Conservation (phyloP, 305 asterid genomes). For the Plantago coronopus region DNA sequence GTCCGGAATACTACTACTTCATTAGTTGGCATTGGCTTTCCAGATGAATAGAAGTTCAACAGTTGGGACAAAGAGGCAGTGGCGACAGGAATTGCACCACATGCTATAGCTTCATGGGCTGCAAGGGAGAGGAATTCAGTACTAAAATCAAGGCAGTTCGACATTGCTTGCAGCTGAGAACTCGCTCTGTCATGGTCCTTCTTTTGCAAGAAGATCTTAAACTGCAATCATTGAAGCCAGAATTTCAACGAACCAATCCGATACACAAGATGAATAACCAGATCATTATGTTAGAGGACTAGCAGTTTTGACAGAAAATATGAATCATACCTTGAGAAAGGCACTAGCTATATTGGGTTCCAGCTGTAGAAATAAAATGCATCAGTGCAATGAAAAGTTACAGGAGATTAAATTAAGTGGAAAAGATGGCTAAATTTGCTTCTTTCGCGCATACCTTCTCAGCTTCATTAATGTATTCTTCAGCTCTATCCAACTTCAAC, state of each 20-base stretch:
- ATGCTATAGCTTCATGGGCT: slow-evolving; percentile 90
- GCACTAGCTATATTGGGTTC: slow-evolving; percentile 83
- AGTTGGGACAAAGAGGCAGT: slow-evolving; percentile 70
- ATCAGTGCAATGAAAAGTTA: slow-evolving; percentile 22
- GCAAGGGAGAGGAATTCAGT: slow-evolving; percentile 82
- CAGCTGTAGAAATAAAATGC: slow-evolving; percentile 58
- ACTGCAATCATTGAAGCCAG: slow-evolving; percentile 51
- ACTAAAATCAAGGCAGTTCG: slow-evolving; percentile 87
- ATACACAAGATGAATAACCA: slow-evolving; percentile 13
- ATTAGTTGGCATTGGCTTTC: slow-evolving; percentile 60
- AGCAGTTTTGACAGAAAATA: slow-evolving; percentile 15
- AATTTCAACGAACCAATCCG: slow-evolving; percentile 19
- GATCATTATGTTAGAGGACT: slow-evolving; percentile 16
- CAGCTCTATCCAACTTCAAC: slow-evolving; percentile 84
- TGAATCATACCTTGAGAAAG: slow-evolving; percentile 74
- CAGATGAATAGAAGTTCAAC: slow-evolving; percentile 54
- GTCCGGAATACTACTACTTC: slow-evolving; percentile 87
- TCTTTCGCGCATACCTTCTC: slow-evolving; percentile 56
- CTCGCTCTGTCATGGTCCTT: slow-evolving; percentile 56
- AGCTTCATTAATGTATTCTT: slow-evolving; percentile 93
- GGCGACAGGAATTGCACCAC: slow-evolving; percentile 67
- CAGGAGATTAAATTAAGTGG: slow-evolving; percentile 11
- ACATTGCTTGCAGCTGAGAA: slow-evolving; percentile 85
- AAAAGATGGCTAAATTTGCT: slow-evolving; percentile 12
- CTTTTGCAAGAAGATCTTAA: slow-evolving; percentile 77